phyloP scores from a whole-genome alignment of 169 alveolate species.

The Eimeria nieschulzi region DNA sequence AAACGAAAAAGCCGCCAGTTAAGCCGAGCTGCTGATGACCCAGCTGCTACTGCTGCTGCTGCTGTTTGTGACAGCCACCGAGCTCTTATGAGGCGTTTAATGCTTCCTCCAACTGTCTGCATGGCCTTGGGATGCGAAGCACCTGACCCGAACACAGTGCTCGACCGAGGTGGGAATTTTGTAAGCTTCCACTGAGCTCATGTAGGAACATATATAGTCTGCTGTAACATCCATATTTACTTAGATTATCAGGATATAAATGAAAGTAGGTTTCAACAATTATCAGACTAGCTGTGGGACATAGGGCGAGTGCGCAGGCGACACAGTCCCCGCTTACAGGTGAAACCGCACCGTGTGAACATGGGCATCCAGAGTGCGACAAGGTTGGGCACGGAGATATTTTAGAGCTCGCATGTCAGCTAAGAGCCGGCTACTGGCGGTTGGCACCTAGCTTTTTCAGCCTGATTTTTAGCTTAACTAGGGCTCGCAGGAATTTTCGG shows the following conservation, averaged over 20 bases:
- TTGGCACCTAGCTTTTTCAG: slow-evolving; percentile 42
- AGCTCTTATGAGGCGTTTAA: slow-evolving; percentile 29
- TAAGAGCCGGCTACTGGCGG: slow-evolving; percentile 38
- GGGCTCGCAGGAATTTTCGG: slow-evolving; percentile 47
- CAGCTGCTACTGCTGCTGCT: neutral
- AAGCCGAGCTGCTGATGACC: neutral
- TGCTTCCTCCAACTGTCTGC: slow-evolving; percentile 63
- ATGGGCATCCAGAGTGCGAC: too few species aligned
- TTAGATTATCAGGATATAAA: too few species aligned
- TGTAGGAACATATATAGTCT: too few species aligned
- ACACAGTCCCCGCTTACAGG: neutral
- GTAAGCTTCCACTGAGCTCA: slow-evolving; percentile 15
- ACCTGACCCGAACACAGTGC: slow-evolving; percentile 47
- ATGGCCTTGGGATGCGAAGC: slow-evolving; percentile 61
- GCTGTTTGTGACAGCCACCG: slow-evolving; percentile 34
- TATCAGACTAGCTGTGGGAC: neutral
- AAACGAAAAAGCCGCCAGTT: slow-evolving; percentile 9
- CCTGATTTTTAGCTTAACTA: slow-evolving; percentile 23
- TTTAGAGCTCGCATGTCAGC: neutral
- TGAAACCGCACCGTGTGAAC: neutral
- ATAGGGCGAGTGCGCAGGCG: neutral
- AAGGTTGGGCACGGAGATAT: too few species aligned
- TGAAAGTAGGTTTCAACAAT: too few species aligned
- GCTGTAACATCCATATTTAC: too few species aligned
- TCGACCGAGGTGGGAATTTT: slow-evolving; percentile 1